Base-by-base conservation (phyloP, 1,139 yeast species). In the Geotrichum aggregatum region DNA sequence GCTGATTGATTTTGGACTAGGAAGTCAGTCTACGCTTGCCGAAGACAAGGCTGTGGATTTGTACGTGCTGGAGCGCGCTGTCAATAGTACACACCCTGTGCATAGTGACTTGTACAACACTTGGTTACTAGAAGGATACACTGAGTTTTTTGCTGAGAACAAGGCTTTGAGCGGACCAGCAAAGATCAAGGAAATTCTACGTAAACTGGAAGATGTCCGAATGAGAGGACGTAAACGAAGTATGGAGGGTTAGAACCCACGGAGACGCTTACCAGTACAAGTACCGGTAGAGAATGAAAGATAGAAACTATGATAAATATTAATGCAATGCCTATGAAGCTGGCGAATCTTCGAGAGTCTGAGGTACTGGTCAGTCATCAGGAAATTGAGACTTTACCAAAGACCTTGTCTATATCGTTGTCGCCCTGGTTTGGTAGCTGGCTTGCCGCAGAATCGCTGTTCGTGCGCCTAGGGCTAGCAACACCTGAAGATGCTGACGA, bases 31-130 rank as follows among this genome's bases (percentile, higher is more conserved):
- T 1, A 78, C 79, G 0, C 66, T 88, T 57, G 78, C 87, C 0
- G 98, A 94, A 63, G 98, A 92, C 65, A 89, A 88, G 66, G 98
- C 98, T 1, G 98, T 94, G 14, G 99, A 94, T 67, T 68, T 94
- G 55, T 94, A 92, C 63, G 98, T 94, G 8, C 72, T 94, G 57
- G 98, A 94, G 67, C 75, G 98, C 61, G 98, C 99, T 1, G 78
- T 94, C 19, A 71, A 79, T 38, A 87, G 96, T 59, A 94, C 98
- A 0, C 98, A 94, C 66, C 92, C 98, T 0, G 76, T 76, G 3
- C 79, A 78, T 63, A 76, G 96, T 3, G 78, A 76, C 1, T 63
- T 68, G 42, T 88, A 89, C 66, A 83, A 80, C 60, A 66, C 71
- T 43, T 84, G 94, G 89, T 64, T 91, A 10, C 71, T 91, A 59